Percentiles rank a stretch among this genome's conserved stretches.
phyloP scores from a whole-genome alignment of 805 yeast genomes.

The Debaryomyces castellii region DNA sequence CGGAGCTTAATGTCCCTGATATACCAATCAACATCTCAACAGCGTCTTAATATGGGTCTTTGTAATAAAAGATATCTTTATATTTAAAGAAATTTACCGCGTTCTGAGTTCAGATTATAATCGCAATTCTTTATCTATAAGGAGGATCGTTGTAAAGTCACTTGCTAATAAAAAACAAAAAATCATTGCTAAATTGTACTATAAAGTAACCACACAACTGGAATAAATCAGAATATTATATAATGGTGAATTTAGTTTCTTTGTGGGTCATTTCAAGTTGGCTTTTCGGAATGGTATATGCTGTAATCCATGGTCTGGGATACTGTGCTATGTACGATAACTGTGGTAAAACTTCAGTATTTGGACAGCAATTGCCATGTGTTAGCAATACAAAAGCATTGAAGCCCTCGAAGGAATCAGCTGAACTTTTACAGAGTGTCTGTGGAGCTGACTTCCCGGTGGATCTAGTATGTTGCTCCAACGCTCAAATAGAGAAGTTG shows the following conservation, averaged over 20 bases:
- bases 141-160: background rate
- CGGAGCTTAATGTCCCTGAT: conserved; percentile 68
- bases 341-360: conserved; percentile 79
- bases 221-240: background rate
- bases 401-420: conserved; percentile 44
- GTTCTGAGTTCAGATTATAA: background rate
- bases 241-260: background rate
- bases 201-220: background rate
- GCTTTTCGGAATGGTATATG: background rate
- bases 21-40: conserved; percentile 68
- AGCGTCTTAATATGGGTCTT: background rate
- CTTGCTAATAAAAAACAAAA: background rate
- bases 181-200: background rate
- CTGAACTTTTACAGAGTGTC: conserved; percentile 47
- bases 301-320: conserved; percentile 35
- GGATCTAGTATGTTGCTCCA: conserved; percentile 66
- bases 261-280: background rate
- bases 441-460: conserved; percentile 74
- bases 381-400: conserved; percentile 55
- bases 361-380: conserved; percentile 82
- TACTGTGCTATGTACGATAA: conserved; percentile 56
- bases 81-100: background rate
- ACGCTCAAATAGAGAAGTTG: conserved; percentile 57
- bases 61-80: background rate
- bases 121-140: conserved; percentile 1